A percentile compares a stretch with the other conserved stretches of the same genome.
Conservation (phyloP, 441 rosid genomes). For the Populus hybrid region DNA sequence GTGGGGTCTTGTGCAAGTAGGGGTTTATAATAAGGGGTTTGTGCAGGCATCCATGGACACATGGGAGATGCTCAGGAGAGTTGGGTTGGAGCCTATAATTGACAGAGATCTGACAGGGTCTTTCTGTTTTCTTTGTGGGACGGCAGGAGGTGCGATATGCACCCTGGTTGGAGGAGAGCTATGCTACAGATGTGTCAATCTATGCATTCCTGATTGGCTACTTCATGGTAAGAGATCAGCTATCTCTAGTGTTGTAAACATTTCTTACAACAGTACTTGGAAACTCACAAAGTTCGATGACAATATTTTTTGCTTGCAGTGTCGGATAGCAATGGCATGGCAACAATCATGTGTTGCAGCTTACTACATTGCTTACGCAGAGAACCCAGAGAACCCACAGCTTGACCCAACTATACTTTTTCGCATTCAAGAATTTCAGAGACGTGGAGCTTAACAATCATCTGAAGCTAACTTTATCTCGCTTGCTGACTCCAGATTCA, state of each 20-base stretch:
- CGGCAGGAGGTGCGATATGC: slow-evolving; percentile 56
- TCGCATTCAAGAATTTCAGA: slow-evolving; percentile 62
- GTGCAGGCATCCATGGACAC: slow-evolving; percentile 63
- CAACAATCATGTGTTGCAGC: slow-evolving; percentile 74
- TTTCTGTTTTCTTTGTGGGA: slow-evolving; percentile 64
- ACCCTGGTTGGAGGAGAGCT: slow-evolving; percentile 53
- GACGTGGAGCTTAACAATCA: slow-evolving; percentile 34
- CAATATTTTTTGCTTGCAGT: slow-evolving; percentile 40
- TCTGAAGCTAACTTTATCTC: neutral
- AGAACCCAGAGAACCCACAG: slow-evolving; percentile 49
- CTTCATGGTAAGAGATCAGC: slow-evolving; percentile 49
- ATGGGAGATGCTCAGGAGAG: slow-evolving; percentile 51
- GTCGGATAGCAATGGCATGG: slow-evolving; percentile 69
- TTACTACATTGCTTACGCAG: slow-evolving; percentile 75
- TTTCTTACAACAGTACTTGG: neutral
- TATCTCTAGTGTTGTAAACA: neutral
- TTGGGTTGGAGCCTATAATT: slow-evolving; percentile 43
- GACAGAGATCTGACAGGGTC: slow-evolving; percentile 71
- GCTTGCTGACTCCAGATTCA: neutral
- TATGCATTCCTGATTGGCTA: slow-evolving; percentile 77
- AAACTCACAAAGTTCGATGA: neutral
- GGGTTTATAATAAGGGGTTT: slow-evolving; percentile 58
- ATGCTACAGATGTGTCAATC: slow-evolving; percentile 57
- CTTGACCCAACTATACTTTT: slow-evolving; percentile 56
- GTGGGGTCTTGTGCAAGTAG: slow-evolving; percentile 83